Base-by-base conservation (phyloP, 352 stramenopile species). In the Globisporangium takayamanum region DNA sequence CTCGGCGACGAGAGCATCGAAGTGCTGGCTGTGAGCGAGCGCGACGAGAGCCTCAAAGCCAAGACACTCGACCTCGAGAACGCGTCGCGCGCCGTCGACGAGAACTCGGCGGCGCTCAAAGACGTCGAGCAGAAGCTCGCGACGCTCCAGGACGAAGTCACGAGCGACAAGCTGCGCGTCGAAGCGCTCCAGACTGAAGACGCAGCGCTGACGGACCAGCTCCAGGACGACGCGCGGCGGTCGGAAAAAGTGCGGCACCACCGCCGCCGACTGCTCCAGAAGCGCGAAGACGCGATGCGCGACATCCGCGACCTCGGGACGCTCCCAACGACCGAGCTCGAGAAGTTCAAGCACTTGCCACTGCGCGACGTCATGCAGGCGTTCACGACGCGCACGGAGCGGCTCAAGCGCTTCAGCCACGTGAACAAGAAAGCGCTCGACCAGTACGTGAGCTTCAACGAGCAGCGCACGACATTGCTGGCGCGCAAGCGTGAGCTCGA, bases 371-470 rank as follows among this genome's bases (percentile, higher is more conserved):
- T 99, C 37, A 97, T 98, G 67, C 95, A 94, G 55, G 75, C 92
- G 53, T 90, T 99, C 64, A 96, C 98, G 48, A 82, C 85, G 25
- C 88, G 92, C 64, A 99, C 97, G 58, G 96, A 98, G 41, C 92
- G 98, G 55, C 73, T 99, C 47, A 98, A 99, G 67, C 96, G 97
- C 59, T 99, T 98, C 68, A 95, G 78, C 57, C 96, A 99, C 67
- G 97, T 99, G 36, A 99, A 99, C 85, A 99, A 99, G 67, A 99
- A 99, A 76, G 98, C 98, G 0, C 89, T 99, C 50, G 96, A 99
- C 69, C 98, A 99, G 72, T 99, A 98, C 67, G 87, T 99, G 41
- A 99, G 91, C 66, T 99, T 99, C 71, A 97, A 86, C 53, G 96
- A 99, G 56, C 95, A 94, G 58, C 70, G 86, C 20, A 70, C 64